Base-by-base conservation (phyloP, 208 protist species). In the Acanthamoeba triangularis region DNA sequence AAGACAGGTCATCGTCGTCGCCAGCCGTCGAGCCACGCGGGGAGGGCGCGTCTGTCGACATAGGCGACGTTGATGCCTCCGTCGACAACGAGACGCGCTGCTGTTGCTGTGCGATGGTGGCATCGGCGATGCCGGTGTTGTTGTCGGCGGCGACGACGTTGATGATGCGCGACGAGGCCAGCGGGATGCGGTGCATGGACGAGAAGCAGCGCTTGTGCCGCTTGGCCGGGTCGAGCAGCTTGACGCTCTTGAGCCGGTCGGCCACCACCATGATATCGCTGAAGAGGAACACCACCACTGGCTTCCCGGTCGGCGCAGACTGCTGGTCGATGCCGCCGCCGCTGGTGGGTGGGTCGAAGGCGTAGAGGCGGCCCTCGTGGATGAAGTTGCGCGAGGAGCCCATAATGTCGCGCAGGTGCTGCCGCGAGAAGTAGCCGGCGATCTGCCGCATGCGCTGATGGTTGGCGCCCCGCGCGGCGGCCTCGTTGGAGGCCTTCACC, bases 261-360 rank as follows among this genome's bases (percentile, higher is more conserved):
- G 67, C 67, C 67, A 76, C 67, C 10, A 76, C 30, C 33, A 76
- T 76, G 10, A 76, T 11, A 6, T 76, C 67, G 67, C 35, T 76
- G 67, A 76, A 76, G 67, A 76, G 67, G 67, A 76, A 76, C n/a
- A 76, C 67, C 35, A 76, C 67, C 67, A 63, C 56, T 4, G 56
- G 67, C 67, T 76, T 33, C 67, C 67, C 67, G 65, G 30, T 20
- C 65, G 30, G 23, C 67, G 30, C 56, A 8, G 11, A 18, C 56
- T 63, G 56, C 56, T 54, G 49, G 61, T 67, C 28, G 3, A 1
- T 54, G 49, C 49, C 14, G 49, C 65, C n/a, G 10, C 65, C 30
- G 10, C 18, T 20, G 65, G 0, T 11, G 11, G 23, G 67, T 76
- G 56, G 8, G 18, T 33, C 33, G 67, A 41, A 76, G 14, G n/a